Evolutionary conservation across 2,329 filamentous ascomycete species (phyloP).

Genomic region (Penicillium sp.): DNA sequence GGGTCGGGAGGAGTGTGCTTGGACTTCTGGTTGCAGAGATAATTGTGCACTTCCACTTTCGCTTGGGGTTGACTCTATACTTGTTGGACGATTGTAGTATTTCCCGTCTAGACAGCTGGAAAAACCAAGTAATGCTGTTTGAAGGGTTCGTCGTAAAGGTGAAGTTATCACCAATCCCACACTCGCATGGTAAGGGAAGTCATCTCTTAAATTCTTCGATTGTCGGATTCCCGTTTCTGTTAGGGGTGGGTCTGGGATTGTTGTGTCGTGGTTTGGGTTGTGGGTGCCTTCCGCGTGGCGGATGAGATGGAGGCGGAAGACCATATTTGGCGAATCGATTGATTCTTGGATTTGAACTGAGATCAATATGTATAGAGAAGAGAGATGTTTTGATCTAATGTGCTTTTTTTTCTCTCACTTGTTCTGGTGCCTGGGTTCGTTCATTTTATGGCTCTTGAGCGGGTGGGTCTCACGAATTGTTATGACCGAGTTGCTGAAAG

Average conservation of each 20-base stretch:
- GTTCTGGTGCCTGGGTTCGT: no score
- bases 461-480: not conserved
- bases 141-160: slow-evolving; percentile 18
- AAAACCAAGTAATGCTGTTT: slow-evolving; percentile 21
- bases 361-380: not conserved
- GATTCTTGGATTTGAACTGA: not conserved
- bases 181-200: slow-evolving; percentile 10
- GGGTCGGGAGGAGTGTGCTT: slow-evolving; percentile 18
- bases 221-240: slow-evolving; percentile 19
- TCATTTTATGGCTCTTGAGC: not conserved
- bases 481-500: not conserved
- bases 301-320: slow-evolving; percentile 16
- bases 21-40: slow-evolving; percentile 13
- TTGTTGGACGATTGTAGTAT: slow-evolving; percentile 8
- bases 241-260: slow-evolving; percentile 19
- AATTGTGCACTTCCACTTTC: slow-evolving; percentile 4
- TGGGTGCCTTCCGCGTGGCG: slow-evolving; percentile 23
- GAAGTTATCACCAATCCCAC: slow-evolving; percentile 21
- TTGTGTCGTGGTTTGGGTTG: slow-evolving; percentile 19
- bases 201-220: slow-evolving; percentile 6
- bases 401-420: no score
- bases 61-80: not conserved
- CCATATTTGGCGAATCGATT: not conserved
- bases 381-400: no score
- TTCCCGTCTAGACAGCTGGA: slow-evolving; percentile 10